Conservation (phyloP, 176 grass and related monocot genomes). For the Pontederia paniculata region DNA sequence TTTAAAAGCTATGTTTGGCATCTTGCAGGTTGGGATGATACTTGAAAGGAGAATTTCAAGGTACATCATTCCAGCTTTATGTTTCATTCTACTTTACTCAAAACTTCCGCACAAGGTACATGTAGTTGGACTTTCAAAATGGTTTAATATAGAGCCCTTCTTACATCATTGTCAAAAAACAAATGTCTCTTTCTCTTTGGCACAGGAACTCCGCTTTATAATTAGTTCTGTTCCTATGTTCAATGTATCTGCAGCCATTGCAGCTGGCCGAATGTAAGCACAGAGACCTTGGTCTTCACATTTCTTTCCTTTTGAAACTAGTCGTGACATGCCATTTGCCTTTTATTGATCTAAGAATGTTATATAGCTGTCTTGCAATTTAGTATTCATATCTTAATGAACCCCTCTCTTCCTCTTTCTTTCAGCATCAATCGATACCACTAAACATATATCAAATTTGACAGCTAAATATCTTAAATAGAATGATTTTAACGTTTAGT, state of each 20-base stretch:
- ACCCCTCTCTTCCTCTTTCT: too few relatives aligned
- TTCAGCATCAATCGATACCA: too few relatives aligned
- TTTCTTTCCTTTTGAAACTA: background rate
- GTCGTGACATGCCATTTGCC: too few relatives aligned
- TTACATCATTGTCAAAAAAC: background rate
- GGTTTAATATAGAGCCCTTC: background rate
- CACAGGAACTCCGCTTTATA: constrained; percentile 87
- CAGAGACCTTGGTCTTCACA: constrained; percentile 5
- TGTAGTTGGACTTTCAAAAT: constrained; percentile 9
- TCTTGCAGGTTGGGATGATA: constrained; percentile 56
- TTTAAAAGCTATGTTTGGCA: too few relatives aligned
- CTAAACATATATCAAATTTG: too few relatives aligned
- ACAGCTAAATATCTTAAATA: too few relatives aligned
- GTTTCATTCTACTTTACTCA: constrained; percentile 92
- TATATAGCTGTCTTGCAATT: too few relatives aligned
- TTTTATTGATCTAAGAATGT: too few relatives aligned
- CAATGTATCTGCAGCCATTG: constrained; percentile 78
- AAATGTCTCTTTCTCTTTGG: constrained; percentile 15
- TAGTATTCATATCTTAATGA: too few relatives aligned
- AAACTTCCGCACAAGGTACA: constrained; percentile 93
- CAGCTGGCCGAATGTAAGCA: constrained; percentile 78
- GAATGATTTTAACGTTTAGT: too few relatives aligned
- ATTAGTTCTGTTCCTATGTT: constrained; percentile 75
- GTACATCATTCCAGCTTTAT: constrained; percentile 69
- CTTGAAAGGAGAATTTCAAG: constrained; percentile 77